Base-by-base conservation (phyloP, 768 basidiomycete genomes). In the Serendipita sp. region DNA sequence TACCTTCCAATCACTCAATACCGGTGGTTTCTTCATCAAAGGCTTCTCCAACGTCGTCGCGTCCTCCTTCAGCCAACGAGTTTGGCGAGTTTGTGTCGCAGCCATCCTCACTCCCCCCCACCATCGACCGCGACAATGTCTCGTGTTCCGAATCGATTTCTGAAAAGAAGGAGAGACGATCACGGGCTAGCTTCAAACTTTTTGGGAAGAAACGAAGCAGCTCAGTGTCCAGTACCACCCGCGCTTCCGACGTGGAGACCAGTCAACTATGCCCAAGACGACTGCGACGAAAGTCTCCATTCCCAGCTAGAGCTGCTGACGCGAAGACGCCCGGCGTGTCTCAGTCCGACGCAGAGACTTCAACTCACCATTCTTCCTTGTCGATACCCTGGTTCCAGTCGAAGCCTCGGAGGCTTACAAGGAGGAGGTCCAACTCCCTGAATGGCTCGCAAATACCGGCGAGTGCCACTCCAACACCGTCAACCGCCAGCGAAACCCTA, bases 201-300 rank as follows among this genome's bases (percentile, higher is more conserved):
- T 60, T 60, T 35, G 56, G 56, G 16, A 4, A n/a, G 16, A 60
- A 60, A 35, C 56, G 56, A 36, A 60, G 56, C n/a, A 36, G 56
- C 28, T 60, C 56, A 11, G 34, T 60, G 11, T n/a, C 28, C 28
- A 60, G 56, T 35, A 5, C 56, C 16, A 35, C 56, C n/a, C 48
- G 48, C 8, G 18, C n/a, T 7, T 51, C 48, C 8, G 48, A 51
- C 32, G 56, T 10, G 3, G 56, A 36, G 32, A 10, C 23, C 10
- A 3, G 16, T 8, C 23, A 28, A 11, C 28, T n/a, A 5, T 32
- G 56, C 35, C 35, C 56, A 23, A 60, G 16, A 10, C 56, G 56
- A 4, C 56, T 60, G 35, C 56, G 56, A 23, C 23, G 56, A n/a
- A 60, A 60, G 56, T 60, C 56, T 23, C 56, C 56, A 35, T 60